Evolutionary conservation across 2,329 filamentous ascomycete genomes (phyloP).

Genomic region (Tolypocladium nubicola): DNA sequence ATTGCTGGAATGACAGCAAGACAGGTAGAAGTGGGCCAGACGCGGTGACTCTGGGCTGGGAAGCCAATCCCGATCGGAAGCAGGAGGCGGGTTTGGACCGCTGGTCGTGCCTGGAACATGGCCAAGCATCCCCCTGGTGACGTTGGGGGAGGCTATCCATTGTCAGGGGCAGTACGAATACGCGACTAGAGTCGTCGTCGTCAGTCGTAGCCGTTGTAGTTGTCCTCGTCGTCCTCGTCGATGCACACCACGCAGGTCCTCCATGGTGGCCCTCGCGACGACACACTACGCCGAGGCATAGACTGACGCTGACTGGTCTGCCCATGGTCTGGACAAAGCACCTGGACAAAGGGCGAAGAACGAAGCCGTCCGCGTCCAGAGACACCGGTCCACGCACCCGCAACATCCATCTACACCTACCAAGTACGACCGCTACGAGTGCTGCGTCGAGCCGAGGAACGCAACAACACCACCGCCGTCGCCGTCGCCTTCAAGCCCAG

Average conservation of each 20-base stretch:
- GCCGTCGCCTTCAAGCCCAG: background rate
- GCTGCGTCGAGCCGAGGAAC: background rate
- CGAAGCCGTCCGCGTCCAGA: background rate
- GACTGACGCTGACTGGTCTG: background rate
- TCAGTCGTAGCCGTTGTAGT: no score
- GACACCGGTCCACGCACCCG: background rate
- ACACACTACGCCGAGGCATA: background rate
- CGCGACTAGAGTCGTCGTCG: no score
- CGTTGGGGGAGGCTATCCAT: background rate
- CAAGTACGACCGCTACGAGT: background rate
- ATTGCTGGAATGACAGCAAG: no score
- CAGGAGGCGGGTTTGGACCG: background rate
- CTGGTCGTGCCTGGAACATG: background rate
- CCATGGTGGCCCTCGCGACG: background rate
- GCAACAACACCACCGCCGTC: background rate
- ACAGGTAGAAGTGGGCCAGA: background rate
- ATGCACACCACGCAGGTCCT: background rate
- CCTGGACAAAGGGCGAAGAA: background rate
- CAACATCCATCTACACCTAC: background rate
- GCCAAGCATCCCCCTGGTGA: background rate
- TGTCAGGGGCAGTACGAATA: no score
- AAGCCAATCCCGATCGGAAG: background rate
- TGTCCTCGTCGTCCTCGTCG: background rate
- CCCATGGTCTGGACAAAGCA: no score
- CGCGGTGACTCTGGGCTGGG: background rate